Evolutionary conservation across 2,329 filamentous ascomycete genomes (phyloP), one percentile per base, ranked within the genome.

Genomic region (Calonectria multiphialidica): DNA sequence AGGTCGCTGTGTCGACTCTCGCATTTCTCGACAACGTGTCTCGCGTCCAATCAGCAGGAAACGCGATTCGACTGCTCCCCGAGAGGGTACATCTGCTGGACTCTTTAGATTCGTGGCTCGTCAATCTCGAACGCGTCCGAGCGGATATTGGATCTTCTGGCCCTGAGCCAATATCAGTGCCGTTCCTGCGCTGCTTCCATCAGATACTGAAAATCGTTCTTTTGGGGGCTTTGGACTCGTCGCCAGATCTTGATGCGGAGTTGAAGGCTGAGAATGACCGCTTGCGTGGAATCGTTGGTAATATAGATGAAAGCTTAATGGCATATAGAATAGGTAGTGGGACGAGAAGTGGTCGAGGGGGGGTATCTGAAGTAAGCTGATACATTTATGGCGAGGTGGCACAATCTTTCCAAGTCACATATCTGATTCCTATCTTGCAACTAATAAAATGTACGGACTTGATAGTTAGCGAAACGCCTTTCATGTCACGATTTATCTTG

Each of bases 141-240:
- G 59, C 28, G 15, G 67, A 78, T 10, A 77, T 68, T 33, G 55
- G 63, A 66, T 59, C 66, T 72, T 63, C 59, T 25, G 68, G 73
- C 61, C 65, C 67, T 7, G 78, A 82, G 79, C 76, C 66, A 37
- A 67, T 85, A 28, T 80, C 82, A 37, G 71, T 83, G 18, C 78
- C 70, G 68, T 85, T 86, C 66, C 35, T 84, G 72, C 83, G 80
- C 9, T 71, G 82, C 33, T 84, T 85, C 18, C 78, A 82, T 76
- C 74, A 70, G 30, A 79, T 82, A 68, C 65, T 86, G 16, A 83
- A 78, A 72, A 75, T 84, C 18, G 66, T 84, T 72, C 74, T 86
- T 13, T 47, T 84, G 23, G 82, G 83, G 5, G 70, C 76, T 66
- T 59, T 85, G 13, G 76, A 83, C 44, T 79, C 72, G 50, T 81